A percentile compares a stretch with the other conserved stretches of the same genome.
Evolutionary conservation across 352 stramenopile species (phyloP).

Genomic region (Pelagophyceae sp.): DNA sequence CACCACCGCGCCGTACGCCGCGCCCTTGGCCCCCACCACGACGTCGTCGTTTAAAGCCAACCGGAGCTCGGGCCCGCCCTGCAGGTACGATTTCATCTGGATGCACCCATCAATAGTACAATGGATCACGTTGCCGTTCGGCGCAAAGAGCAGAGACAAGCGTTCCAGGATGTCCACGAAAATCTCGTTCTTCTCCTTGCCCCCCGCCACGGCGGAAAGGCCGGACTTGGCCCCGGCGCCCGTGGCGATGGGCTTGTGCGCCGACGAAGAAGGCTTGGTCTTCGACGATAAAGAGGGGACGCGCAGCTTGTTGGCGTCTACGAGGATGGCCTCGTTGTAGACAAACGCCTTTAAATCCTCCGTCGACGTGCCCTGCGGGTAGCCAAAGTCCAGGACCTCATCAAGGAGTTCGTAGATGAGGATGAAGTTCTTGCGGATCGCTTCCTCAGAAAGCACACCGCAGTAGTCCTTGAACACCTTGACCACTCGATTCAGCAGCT

Average conservation of each 20-base stretch:
- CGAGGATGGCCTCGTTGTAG: constrained; percentile 93
- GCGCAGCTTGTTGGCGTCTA: constrained; percentile 61
- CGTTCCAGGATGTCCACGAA: constrained; percentile 98
- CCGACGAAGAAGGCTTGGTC: constrained; percentile 75
- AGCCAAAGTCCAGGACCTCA: constrained; percentile 96
- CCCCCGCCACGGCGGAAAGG: not conserved
- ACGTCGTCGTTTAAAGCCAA: constrained; percentile 93
- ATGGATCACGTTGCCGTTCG: constrained; percentile 91
- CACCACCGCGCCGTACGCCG: constrained; percentile 73
- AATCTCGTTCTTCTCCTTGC: constrained; percentile 89
- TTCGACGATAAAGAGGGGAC: constrained; percentile 42
- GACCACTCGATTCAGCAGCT: constrained; percentile 82
- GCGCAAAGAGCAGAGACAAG: constrained; percentile 91
- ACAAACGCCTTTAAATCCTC: constrained; percentile 94
- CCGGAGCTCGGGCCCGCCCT: constrained; percentile 89
- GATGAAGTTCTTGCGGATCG: constrained; percentile 99
- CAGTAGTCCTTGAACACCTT: constrained; percentile 99
- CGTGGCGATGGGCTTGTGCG: constrained; percentile 66
- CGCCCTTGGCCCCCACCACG: constrained; percentile 70
- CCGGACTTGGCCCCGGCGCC: not conserved
- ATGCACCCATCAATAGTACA: constrained; percentile 92
- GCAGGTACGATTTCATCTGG: constrained; percentile 97
- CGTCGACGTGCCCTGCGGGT: constrained; percentile 92
- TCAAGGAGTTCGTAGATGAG: constrained; percentile 97
- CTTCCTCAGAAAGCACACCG: constrained; percentile 91